Conservation (phyloP, 441 rosid species). For the Kokia cookei region DNA sequence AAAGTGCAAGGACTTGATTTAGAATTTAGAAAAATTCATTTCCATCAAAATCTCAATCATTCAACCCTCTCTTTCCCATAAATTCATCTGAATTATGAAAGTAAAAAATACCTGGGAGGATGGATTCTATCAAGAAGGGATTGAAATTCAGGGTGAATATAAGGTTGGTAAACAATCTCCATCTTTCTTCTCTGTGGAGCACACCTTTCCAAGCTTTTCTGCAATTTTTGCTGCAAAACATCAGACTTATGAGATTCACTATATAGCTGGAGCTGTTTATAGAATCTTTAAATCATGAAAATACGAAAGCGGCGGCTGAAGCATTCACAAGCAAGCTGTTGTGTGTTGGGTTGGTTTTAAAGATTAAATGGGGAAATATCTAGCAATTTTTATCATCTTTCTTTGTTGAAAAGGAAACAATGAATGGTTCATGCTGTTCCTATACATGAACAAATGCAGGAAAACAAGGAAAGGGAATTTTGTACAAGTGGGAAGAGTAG, state of each 20-base stretch:
- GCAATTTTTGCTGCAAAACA: background rate
- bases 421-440: background rate
- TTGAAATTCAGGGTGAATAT: constrained; percentile 67
- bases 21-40: too few species aligned
- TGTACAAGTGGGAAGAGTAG: background rate
- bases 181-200: constrained; percentile 25
- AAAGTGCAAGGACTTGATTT: too few species aligned
- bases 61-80: background rate
- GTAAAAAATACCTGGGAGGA: constrained; percentile 54
- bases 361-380: background rate
- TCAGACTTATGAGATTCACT: background rate
- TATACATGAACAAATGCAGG: background rate
- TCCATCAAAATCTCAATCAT: too few species aligned
- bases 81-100: background rate
- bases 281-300: background rate
- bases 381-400: background rate
- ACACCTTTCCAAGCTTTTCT: background rate
- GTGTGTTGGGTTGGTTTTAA: constrained; percentile 8
- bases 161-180: constrained; percentile 67
- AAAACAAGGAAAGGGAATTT: background rate
- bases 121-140: constrained; percentile 78
- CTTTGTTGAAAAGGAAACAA: background rate
- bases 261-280: background rate
- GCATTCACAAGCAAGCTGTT: constrained; percentile 16
- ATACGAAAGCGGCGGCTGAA: background rate